Evolutionary conservation across 306 rosid species (phyloP).

Genomic region (Coriaria nepalensis): DNA sequence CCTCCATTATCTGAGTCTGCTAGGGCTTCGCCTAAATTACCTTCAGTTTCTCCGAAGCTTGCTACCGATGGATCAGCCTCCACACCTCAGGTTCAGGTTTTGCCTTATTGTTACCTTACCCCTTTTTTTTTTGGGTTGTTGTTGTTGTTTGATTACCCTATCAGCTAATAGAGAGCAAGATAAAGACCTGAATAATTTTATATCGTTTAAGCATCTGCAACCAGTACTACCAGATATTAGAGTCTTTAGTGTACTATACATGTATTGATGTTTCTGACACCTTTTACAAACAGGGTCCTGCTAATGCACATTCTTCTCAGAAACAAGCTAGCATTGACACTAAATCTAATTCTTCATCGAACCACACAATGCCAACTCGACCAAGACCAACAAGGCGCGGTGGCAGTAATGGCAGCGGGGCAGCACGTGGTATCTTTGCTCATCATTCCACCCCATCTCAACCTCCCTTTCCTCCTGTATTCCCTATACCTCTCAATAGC

Average conservation of each 20-base stretch:
- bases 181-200: too few species aligned
- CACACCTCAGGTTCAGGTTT: slow-evolving; percentile 45
- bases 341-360: slow-evolving; percentile 28
- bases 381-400: slow-evolving; percentile 42
- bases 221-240: too few species aligned
- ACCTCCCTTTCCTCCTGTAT: slow-evolving; percentile 50
- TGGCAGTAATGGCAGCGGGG: slow-evolving; percentile 33
- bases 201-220: too few species aligned
- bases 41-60: slow-evolving; percentile 36
- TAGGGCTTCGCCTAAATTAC: slow-evolving; percentile 33
- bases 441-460: slow-evolving; percentile 37
- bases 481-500: slow-evolving; percentile 27
- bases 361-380: slow-evolving; percentile 31
- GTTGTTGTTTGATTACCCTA: background rate
- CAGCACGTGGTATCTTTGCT: slow-evolving; percentile 27
- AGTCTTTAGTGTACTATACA: too few species aligned
- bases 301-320: slow-evolving; percentile 19
- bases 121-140: background rate
- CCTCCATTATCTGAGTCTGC: slow-evolving; percentile 54
- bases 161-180: too few species aligned
- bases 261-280: slow-evolving; percentile 4
- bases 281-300: slow-evolving; percentile 37
- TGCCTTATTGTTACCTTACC: background rate
- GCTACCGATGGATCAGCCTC: slow-evolving; percentile 29
- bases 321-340: slow-evolving; percentile 29